A percentile compares a stretch with the other conserved stretches of the same genome.
Conservation (phyloP, 2,329 filamentous ascomycete species). For the Arthrobotrys pseudoclavata region DNA sequence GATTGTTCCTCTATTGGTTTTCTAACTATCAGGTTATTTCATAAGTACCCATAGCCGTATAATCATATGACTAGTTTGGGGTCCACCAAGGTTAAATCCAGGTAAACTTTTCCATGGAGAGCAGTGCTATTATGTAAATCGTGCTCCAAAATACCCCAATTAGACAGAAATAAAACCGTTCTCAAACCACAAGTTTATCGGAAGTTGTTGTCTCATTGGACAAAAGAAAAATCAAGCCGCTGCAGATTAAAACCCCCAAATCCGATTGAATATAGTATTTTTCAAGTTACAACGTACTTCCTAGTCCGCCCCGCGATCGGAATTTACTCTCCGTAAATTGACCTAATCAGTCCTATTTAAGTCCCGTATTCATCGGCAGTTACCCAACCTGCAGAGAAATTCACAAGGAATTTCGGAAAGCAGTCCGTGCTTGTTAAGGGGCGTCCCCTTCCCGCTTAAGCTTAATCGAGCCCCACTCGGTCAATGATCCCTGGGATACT, state of each 20-base stretch:
- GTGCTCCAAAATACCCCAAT: background rate
- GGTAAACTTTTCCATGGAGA: background rate
- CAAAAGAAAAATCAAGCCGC: background rate
- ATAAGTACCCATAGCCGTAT: background rate
- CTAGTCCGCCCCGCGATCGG: conserved; percentile 5
- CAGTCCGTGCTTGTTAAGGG: conserved; percentile 21
- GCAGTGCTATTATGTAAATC: background rate
- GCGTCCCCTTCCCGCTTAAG: conserved; percentile 21
- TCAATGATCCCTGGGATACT: background rate
- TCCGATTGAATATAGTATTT: background rate
- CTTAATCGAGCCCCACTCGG: conserved; percentile 40
- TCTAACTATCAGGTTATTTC: background rate
- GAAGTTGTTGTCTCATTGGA: background rate
- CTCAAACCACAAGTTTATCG: background rate
- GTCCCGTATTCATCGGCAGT: conserved; percentile 22
- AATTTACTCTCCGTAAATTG: background rate
- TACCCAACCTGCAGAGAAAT: background rate
- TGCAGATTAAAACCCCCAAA: background rate
- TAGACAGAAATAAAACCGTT: background rate
- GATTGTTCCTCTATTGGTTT: background rate
- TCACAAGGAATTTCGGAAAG: conserved; percentile 16
- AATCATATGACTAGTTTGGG: conserved; percentile 13
- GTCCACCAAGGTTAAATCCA: conserved; percentile 3
- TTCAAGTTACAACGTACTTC: background rate
- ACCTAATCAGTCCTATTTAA: background rate